Evolutionary conservation across 2,329 filamentous ascomycete genomes (phyloP), one percentile per base, ranked within the genome.

Genomic region (Gyromitra esculenta): DNA sequence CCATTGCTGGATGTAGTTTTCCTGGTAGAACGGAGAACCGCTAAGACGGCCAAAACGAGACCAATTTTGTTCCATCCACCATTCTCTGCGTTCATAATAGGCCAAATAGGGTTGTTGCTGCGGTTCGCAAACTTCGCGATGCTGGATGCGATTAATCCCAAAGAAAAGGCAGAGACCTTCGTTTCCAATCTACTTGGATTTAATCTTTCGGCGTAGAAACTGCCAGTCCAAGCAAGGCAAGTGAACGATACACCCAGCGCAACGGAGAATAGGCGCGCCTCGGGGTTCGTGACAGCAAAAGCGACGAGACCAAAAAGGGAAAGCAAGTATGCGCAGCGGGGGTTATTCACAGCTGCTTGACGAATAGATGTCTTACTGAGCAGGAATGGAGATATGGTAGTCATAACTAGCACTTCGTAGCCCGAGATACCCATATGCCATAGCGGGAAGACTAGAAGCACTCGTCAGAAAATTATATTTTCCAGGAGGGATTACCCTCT

Each of bases 361-460:
- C 93, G 91, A 18, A 97, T 76, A 0, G 90, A 86, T 60, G 87
- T 87, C 78, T 94, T 91, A 25, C 87, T 90, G 56, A 99, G 89
- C 21, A 98, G 83, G 50, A 94, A 86, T 0, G 96, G 96, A 3
- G 94, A 92, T 66, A 95, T 84, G 2, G 93, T 95, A 64, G 88
- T 89, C 89, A 98, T 91, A 81, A 99, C 91, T 79, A 97, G 87
- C 56, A 90, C 91, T 84, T 99, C 96, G 82, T 96, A 99, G 78
- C 96, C 96, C 2, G 95, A 98, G 77, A 99, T 96, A 37, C 96
- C 96, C 96, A 99, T 99, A 83, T 97, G 90, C 96, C 96, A 99
- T 9, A 99, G 88, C 13, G 96, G 96, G 83, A 99, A 99, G 84
- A 96, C 91, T 93, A 78, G 45, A 15, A 54, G 56, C 59, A 57